These are phyloP conservation scores for Selenicereus undatus DNA, from an alignment of 148 eudicot genomes.

Conservation along the genomic window DNA sequence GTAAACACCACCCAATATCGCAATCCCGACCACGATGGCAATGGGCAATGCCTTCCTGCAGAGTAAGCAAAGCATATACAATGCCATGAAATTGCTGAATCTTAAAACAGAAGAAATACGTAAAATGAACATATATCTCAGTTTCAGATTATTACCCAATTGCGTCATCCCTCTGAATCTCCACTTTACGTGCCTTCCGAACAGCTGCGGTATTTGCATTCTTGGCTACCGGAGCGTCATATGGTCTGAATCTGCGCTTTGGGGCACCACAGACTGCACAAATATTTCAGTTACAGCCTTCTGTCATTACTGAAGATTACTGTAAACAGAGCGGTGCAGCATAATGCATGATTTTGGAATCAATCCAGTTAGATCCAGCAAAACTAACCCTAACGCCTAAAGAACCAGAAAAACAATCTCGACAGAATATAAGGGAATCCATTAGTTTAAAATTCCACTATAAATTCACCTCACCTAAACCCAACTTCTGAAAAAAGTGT, in stretches of 20 bases:
- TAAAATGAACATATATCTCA: background rate
- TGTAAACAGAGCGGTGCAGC: no score
- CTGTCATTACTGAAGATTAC: background rate
- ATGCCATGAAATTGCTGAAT: background rate
- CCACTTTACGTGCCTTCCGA: constrained; percentile 75
- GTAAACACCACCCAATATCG: constrained; percentile 65
- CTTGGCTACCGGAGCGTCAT: constrained; percentile 57
- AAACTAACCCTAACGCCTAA: no score
- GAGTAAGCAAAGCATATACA: background rate
- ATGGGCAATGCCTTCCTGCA: constrained; percentile 81
- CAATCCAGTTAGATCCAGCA: no score
- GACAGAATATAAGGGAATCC: no score
- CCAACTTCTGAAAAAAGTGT: no score
- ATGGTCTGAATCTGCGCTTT: constrained; percentile 79
- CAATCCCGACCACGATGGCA: constrained; percentile 65
- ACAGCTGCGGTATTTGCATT: constrained; percentile 59
- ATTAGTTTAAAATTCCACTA: no score
- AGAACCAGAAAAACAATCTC: no score
- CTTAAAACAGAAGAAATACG: background rate
- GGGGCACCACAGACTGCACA: constrained; percentile 94
- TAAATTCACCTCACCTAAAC: no score
- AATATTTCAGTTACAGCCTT: background rate
- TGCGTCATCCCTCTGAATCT: constrained; percentile 75
- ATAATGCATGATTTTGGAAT: no score
- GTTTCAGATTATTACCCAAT: constrained; percentile 50